Base-by-base conservation (phyloP, 768 basidiomycete genomes). In the Boletus pseudo-olivaceus region DNA sequence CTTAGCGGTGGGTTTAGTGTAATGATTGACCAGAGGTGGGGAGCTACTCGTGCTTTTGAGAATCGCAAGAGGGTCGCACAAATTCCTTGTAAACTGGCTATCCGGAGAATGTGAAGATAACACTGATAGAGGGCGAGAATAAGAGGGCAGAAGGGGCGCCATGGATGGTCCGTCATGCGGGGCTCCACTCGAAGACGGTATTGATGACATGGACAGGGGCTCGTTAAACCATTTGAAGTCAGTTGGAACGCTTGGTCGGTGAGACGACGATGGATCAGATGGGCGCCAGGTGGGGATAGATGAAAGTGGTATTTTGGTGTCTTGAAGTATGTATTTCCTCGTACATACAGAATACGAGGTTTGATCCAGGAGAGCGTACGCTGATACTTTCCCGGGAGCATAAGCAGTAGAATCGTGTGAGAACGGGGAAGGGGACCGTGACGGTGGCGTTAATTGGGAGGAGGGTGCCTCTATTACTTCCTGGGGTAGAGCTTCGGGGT, bases 1-100 rank as follows among this genome's bases (percentile, higher is more conserved):
- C 20, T 42, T n/a, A 27, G 30, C 12, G 7, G 20, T 47, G 30
- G 53, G 47, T 41, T 63, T 65, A 11, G 49, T 53, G 38, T 49
- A 46, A 41, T 53, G 27, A 39, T 47, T 39, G 6, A 48, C 47
- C 32, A 35, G 17, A 53, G 53, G 61, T 23, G 54, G 48, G 9
- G 45, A 37, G 23, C 23, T 33, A n/a, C 4, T 33, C 17, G n/a
- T n/a, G 29, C 34, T 37, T 39, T 46, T 50, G 32, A 7, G 41
- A 51, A 30, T 17, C 10, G 47, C 20, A 32, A 23, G 39, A 43
- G 40, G 10, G 26, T 44, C 35, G 14, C 12, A 42, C 15, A 41
- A 47, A 15, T 26, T 17, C n/a, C 41, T 42, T 7, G 20, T 43
- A 29, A 20, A 27, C 19, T 49, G 55, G 23, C n/a, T 27, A 19